These are phyloP conservation scores for Platismatia glauca DNA, from an alignment of 495 filamentous ascomycete species.

Conservation along the genomic window DNA sequence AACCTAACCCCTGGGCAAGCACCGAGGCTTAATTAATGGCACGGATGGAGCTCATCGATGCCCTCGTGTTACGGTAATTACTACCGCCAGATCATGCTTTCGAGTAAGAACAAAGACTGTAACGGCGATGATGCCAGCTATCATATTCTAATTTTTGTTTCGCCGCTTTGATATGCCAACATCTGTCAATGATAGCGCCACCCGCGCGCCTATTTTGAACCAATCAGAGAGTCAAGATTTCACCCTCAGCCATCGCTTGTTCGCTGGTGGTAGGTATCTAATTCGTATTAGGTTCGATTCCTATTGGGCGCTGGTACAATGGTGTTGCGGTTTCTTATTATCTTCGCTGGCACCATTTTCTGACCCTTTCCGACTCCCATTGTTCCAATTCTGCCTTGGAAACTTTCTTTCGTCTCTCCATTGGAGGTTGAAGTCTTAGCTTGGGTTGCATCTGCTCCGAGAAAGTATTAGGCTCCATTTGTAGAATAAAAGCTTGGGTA, in stretches of 20 bases:
- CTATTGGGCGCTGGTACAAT: too few species aligned
- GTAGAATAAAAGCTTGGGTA: not conserved
- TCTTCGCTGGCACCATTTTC: too few species aligned
- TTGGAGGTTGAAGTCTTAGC: too few species aligned
- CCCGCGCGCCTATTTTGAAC: not conserved
- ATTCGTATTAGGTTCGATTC: too few species aligned
- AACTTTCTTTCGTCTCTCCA: too few species aligned
- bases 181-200: not conserved
- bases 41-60: slow-evolving; percentile 1
- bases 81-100: slow-evolving; percentile 14
- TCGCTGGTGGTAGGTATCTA: too few species aligned
- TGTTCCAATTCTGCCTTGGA: too few species aligned
- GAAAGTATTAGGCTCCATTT: not conserved
- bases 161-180: not conserved
- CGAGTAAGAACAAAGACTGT: not conserved
- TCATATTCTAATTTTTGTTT: slow-evolving; percentile 10
- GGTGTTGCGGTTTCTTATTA: too few species aligned
- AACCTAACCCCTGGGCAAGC: not conserved
- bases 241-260: too few species aligned
- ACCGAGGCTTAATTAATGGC: not conserved
- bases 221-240: too few species aligned
- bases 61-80: not conserved
- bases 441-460: too few species aligned
- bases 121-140: slow-evolving; percentile 12
- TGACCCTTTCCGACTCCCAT: too few species aligned